These are phyloP conservation scores for Alternaria dauci DNA, from an alignment of 2,329 filamentous ascomycete genomes.

Conservation along the genomic window DNA sequence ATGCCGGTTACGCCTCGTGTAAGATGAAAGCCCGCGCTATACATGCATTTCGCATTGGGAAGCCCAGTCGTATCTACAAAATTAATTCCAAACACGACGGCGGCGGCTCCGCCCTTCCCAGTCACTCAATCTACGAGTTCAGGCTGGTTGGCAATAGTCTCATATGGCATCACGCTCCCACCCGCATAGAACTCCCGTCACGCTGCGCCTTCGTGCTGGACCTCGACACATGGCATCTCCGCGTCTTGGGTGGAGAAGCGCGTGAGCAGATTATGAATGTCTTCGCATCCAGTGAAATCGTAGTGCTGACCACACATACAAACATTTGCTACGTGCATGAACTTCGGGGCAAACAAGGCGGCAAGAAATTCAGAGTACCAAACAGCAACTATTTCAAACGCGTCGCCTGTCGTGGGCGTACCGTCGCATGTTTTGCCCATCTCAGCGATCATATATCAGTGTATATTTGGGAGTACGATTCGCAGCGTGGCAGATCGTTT, in stretches of 20 bases:
- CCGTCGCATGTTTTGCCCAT: constrained; percentile 31
- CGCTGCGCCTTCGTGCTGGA: constrained; percentile 33
- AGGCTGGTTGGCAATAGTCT: neutral
- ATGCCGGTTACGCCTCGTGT: constrained; percentile 26
- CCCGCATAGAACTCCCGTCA: no score
- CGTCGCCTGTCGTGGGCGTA: constrained; percentile 30
- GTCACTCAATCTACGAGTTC: no score
- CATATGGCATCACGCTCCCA: constrained; percentile 10
- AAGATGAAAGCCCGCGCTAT: constrained; percentile 31
- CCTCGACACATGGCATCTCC: constrained; percentile 29
- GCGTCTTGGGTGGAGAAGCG: constrained; percentile 21
- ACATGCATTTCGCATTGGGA: constrained; percentile 38
- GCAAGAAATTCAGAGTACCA: constrained; percentile 35
- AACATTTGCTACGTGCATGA: constrained; percentile 34
- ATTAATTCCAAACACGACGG: neutral
- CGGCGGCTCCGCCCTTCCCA: neutral
- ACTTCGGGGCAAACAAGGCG: constrained; percentile 15
- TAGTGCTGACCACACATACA: constrained; percentile 28
- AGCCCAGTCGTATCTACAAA: constrained; percentile 10
- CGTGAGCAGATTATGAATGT: constrained; percentile 32
- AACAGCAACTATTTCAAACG: constrained; percentile 3
- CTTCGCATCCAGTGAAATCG: constrained; percentile 34
- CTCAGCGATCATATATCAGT: constrained; percentile 15
- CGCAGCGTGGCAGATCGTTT: constrained; percentile 32
- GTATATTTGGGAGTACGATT: constrained; percentile 44